These are phyloP conservation scores for Tolypocladium tundrense DNA, from an alignment of 2,329 filamentous ascomycete species.

Conservation along the genomic window DNA sequence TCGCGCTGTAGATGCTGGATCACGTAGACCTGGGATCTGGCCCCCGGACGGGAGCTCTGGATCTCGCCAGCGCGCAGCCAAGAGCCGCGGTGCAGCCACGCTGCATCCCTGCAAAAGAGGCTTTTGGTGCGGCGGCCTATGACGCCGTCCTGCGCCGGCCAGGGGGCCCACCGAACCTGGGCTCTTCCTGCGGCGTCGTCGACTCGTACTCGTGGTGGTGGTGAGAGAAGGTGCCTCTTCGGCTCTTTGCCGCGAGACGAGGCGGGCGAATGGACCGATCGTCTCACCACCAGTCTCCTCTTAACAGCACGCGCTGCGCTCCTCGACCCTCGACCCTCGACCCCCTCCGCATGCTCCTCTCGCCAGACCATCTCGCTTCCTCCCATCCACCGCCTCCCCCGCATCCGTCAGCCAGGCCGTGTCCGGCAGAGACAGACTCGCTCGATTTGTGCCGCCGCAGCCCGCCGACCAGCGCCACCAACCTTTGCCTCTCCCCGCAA, in stretches of 20 bases:
- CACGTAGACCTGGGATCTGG: not conserved
- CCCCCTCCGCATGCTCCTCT: not conserved
- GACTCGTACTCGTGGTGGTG: not conserved
- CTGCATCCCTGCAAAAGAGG: not conserved
- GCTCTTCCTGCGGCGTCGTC: not conserved
- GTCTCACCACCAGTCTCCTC: not conserved
- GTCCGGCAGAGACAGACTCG: not conserved
- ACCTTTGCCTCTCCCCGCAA: not conserved
- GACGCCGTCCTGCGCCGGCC: not conserved
- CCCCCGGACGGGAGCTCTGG: not conserved
- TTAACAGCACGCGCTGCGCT: no score
- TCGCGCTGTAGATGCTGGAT: no score
- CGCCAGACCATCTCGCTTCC: not conserved
- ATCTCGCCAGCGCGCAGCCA: not conserved
- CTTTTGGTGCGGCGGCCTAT: not conserved
- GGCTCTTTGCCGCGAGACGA: not conserved
- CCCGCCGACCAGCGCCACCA: not conserved
- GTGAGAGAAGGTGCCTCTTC: not conserved
- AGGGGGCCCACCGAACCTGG: not conserved
- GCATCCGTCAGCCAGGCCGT: not conserved
- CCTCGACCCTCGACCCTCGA: not conserved
- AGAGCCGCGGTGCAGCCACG: not conserved
- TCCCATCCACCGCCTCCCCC: not conserved
- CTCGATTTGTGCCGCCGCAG: not conserved
- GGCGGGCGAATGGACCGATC: not conserved